Evolutionary conservation across 164 flowering plant genomes (phyloP).

Genomic region (Vitis amurensis): DNA sequence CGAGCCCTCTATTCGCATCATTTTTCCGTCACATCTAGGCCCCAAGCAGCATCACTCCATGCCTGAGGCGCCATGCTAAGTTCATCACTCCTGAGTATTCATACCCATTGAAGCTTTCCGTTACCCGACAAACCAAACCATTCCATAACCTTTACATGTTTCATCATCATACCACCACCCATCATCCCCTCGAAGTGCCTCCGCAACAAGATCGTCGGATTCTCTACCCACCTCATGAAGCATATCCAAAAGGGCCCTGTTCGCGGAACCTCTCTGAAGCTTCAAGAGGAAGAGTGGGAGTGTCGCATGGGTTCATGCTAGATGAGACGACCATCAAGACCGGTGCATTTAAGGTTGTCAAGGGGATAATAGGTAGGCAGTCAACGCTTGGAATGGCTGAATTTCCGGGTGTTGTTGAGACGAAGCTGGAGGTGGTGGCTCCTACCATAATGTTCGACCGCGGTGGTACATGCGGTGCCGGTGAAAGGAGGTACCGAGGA

Average conservation of each 20-base stretch:
- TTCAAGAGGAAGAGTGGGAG: conserved; percentile 80
- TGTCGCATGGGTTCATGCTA: conserved; percentile 81
- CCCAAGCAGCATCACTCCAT: too few species aligned
- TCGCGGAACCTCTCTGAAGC: conserved; percentile 70
- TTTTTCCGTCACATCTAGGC: too few species aligned
- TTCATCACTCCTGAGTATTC: too few species aligned
- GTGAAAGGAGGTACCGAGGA: conserved; percentile 9
- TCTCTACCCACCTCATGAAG: conserved; percentile 79
- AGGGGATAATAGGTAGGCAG: conserved; percentile 73
- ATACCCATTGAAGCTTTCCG: too few species aligned
- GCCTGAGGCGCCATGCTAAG: too few species aligned
- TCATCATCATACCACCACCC: conserved; percentile 8
- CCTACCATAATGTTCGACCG: conserved; percentile 21
- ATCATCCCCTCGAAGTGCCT: conserved; percentile 74
- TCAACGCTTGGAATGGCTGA: conserved; percentile 67
- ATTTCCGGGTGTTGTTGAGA: conserved; percentile 55
- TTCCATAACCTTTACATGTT: too few species aligned
- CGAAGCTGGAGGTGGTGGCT: conserved; percentile 25
- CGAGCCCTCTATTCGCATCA: too few species aligned
- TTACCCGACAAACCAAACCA: too few species aligned
- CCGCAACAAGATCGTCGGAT: conserved; percentile 79
- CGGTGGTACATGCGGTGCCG: neutral
- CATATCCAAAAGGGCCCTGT: conserved; percentile 73
- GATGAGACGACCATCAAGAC: conserved; percentile 67
- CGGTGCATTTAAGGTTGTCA: conserved; percentile 59